Conservation (phyloP, 1,284 basidiomycete genomes). For the Cutaneotrichosporon sp. region DNA sequence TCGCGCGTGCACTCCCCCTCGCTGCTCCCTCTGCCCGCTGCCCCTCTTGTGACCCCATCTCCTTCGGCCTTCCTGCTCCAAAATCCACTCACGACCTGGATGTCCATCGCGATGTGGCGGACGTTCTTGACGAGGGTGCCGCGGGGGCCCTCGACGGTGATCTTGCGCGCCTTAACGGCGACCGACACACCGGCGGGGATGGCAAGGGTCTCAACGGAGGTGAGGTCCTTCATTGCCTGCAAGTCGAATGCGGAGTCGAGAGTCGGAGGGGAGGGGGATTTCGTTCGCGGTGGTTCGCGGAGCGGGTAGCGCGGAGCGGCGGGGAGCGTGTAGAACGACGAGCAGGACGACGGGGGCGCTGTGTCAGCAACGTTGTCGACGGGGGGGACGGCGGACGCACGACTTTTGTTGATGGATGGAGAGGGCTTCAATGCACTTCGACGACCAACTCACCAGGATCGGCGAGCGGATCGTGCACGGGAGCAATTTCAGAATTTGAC, state of each 20-base stretch:
- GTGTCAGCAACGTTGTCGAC: conserved; percentile 5
- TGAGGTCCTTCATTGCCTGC: conserved; percentile 55
- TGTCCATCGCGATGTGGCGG: conserved; percentile 96
- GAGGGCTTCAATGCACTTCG: conserved; percentile 10
- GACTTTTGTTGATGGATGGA: conserved; percentile 21
- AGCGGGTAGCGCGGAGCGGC: not conserved
- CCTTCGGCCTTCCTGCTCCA: conserved; percentile 2
- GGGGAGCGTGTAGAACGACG: not conserved
- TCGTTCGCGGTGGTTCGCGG: conserved; percentile 1
- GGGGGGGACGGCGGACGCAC: conserved; percentile 14
- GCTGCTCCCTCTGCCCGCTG: not conserved
- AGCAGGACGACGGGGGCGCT: not conserved
- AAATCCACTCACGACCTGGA: conserved; percentile 68
- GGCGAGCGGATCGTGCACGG: no score
- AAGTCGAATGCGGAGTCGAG: not conserved
- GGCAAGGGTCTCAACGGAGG: conserved; percentile 74
- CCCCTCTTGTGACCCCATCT: not conserved
- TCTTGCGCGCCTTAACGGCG: conserved; percentile 80
- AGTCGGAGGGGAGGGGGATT: not conserved
- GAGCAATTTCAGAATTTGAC: no score
- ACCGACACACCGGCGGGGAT: conserved; percentile 85
- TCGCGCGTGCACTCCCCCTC: not conserved
- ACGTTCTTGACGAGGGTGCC: conserved; percentile 88
- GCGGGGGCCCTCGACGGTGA: conserved; percentile 86
- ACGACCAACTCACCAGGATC: not conserved